Evolutionary conservation across 768 basidiomycete genomes (phyloP), one percentile per base, ranked within the genome.

Genomic region (Leucocoprinus leucothites): DNA sequence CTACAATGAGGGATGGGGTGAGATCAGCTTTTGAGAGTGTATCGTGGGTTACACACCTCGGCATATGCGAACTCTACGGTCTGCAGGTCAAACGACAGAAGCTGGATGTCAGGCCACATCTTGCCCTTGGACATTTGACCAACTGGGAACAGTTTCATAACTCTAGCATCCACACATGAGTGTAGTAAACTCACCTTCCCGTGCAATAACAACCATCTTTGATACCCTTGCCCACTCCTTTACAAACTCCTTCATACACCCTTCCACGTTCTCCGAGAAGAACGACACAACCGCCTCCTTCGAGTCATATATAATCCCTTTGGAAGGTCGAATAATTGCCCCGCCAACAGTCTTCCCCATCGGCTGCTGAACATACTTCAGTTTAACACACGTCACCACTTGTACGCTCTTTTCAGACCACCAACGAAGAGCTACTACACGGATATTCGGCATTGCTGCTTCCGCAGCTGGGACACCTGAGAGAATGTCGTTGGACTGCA

Each of bases 221-320:
- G 91, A 91, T 26, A 96, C 89, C 43, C 89, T 77, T 38, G 91
- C 90, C 92, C 94, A 96, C 68, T 94, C 93, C 64, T 94, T 90
- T 60, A 91, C 71, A 66, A 97, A 94, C 61, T 93, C 88, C 57
- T 89, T 88, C 18, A 97, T 91, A 63, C 93, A 95, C 7, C 85
- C 86, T 60, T 93, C 83, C 60, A 95, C 87, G 63, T 94, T 82
- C 61, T 91, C 88, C 1, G 91, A 91, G 34, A 91, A 71, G 68
- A 97, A 95, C 0, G 88, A 92, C 6, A 96, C 91, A 13, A 97
- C 82, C 13, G 92, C 94, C 60, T 92, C 88, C 22, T 80, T 82
- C 9, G 91, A 88, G 64, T 97, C 93, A 63, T 95, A 95, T 36
- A 93, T 88, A 58, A 96, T 94, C 42, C 89, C 78, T 63, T 91